A percentile compares a stretch with the other conserved stretches of the same genome.
These are phyloP conservation scores for Colletotrichum theobromicola DNA, from an alignment of 2,329 filamentous ascomycete genomes.

Conservation along the genomic window DNA sequence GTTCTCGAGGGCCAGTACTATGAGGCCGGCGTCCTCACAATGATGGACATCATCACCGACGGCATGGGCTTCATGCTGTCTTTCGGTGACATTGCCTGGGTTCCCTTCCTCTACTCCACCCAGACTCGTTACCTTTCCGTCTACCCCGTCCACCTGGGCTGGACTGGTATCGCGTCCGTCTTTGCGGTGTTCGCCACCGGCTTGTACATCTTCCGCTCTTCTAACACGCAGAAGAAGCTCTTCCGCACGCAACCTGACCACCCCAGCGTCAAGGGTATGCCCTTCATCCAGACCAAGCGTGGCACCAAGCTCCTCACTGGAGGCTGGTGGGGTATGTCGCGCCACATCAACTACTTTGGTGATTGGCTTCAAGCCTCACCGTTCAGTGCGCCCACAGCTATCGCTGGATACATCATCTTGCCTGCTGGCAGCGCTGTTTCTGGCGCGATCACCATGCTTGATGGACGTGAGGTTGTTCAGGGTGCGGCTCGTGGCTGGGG, in stretches of 20 bases:
- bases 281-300: conserved; percentile 70
- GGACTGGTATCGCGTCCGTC: conserved; percentile 58
- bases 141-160: conserved; percentile 69
- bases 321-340: conserved; percentile 76
- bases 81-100: conserved; percentile 76
- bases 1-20: conserved; percentile 73
- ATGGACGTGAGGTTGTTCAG: conserved; percentile 63
- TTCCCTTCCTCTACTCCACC: conserved; percentile 73
- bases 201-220: conserved; percentile 74
- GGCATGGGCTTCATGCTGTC: conserved; percentile 79
- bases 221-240: conserved; percentile 78
- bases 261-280: conserved; percentile 66
- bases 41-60: conserved; percentile 76
- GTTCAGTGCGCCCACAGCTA: conserved; percentile 71
- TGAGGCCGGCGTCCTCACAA: conserved; percentile 74
- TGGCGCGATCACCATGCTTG: conserved; percentile 48
- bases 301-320: conserved; percentile 70
- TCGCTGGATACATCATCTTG: conserved; percentile 67
- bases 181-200: conserved; percentile 63
- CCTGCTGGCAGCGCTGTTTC: conserved; percentile 35
- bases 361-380: conserved; percentile 79
- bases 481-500: conserved; percentile 75
- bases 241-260: conserved; percentile 75
- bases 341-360: conserved; percentile 78
- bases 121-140: conserved; percentile 72